Evolutionary conservation across 257 asterid species (phyloP), one percentile per base, ranked within the genome.

Genomic region (Echium plantagineum): DNA sequence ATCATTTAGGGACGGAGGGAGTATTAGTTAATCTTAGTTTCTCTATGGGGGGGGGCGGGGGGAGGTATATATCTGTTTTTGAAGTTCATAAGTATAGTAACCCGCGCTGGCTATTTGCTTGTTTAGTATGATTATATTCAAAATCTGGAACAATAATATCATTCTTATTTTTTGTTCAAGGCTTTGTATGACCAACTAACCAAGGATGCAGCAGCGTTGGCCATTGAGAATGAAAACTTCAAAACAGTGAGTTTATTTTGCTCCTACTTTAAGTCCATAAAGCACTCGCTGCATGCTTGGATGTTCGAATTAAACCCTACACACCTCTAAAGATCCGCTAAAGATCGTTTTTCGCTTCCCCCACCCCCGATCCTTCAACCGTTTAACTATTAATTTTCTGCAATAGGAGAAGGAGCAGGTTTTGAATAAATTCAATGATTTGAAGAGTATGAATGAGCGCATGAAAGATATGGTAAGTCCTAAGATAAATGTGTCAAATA

Each of bases 361-460:
- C n/a, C n/a, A n/a, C n/a, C n/a, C n/a, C n/a, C n/a, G n/a, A n/a
- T n/a, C n/a, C n/a, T n/a, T 56, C 12, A 17, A 21, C 4, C 12
- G 22, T 53, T n/a, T 56, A 20, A 22, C 31, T 56, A 12, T 4
- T 21, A 24, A 56, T 20, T 68, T 35, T 58, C 63, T 60, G 65
- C 69, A 61, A 63, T 66, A 90, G 97, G 67, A 66, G 59, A 81
- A 71, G 84, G 89, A 81, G 83, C 65, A 80, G 63, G 88, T 81
- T 7, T 35, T 69, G 61, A 63, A 63, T 57, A 74, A 71, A 72
- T 72, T 66, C 51, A 64, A 70, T 64, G 63, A 73, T 22, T 28
- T 85, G 80, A 85, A 70, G 67, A 70, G 16, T 21, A 52, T 64
- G 63, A 81, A 85, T 47, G 67, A 59, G 55, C 63, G 63, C 55